A percentile compares a stretch with the other conserved stretches of the same genome.
phyloP scores from a whole-genome alignment of 768 basidiomycete genomes.

The Ramaria rubella region DNA sequence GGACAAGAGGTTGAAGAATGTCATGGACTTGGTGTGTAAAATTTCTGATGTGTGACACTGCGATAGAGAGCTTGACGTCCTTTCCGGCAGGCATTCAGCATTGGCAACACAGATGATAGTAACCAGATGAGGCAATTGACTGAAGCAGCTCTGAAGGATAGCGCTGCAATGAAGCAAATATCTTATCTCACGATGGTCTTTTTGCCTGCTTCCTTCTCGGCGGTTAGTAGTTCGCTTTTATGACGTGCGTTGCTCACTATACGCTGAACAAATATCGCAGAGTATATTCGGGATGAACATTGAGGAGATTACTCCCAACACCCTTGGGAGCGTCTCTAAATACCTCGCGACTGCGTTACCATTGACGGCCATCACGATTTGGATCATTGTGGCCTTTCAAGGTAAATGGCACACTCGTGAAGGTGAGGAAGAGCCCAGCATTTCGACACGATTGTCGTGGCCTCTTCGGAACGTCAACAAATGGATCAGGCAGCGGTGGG shows the following conservation, averaged over 20 bases:
- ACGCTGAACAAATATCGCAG: too few species aligned
- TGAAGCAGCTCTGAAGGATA: slow-evolving; percentile 35
- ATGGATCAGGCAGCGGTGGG: too few species aligned
- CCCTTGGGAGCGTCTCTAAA: slow-evolving; percentile 1
- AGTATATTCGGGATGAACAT: slow-evolving; percentile 11
- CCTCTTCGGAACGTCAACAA: too few species aligned
- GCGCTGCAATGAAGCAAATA: slow-evolving; percentile 34
- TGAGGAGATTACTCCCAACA: neutral
- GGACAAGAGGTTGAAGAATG: slow-evolving; percentile 8
- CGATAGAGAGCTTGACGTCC: neutral
- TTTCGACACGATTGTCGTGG: slow-evolving; percentile 3
- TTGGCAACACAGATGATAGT: slow-evolving; percentile 52
- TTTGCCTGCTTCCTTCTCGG: slow-evolving; percentile 44
- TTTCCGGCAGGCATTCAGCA: slow-evolving; percentile 45
- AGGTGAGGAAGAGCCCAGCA: neutral
- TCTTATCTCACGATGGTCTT: slow-evolving; percentile 58
- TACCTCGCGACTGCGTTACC: slow-evolving; percentile 10
- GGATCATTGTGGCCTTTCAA: slow-evolving; percentile 9
- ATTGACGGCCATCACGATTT: slow-evolving; percentile 7
- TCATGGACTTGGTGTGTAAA: slow-evolving; percentile 8
- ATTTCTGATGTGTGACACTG: neutral
- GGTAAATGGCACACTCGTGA: slow-evolving; percentile 1
- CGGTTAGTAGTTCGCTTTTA: too few species aligned
- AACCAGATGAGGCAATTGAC: slow-evolving; percentile 47
- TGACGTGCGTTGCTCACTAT: too few species aligned